A percentile compares a stretch with the other conserved stretches of the same genome.
Evolutionary conservation across 2,329 filamentous ascomycete species (phyloP).

Genomic region (Cercospora sp.): DNA sequence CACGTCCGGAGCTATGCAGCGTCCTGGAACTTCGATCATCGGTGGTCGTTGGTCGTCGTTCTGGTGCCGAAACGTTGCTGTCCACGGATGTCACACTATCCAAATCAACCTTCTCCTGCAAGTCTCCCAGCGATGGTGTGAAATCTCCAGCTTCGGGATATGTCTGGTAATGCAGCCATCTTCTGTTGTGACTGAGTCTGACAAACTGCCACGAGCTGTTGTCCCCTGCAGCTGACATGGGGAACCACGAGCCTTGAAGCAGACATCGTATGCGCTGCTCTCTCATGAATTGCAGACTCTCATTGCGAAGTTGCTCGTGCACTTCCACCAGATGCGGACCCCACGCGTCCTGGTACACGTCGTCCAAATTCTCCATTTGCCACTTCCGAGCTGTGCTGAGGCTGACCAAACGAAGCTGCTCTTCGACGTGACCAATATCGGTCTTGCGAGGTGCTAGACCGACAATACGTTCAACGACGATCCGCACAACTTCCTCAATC

Average conservation of each 20-base stretch:
- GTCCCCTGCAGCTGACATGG: conserved; percentile 46
- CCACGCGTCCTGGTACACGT: conserved; percentile 94
- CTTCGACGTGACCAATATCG: conserved; percentile 83
- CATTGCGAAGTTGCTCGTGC: conserved; percentile 85
- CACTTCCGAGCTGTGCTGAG: conserved; percentile 74
- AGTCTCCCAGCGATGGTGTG: conserved; percentile 65
- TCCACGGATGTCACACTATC: conserved; percentile 87
- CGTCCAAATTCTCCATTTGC: conserved; percentile 89
- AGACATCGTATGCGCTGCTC: conserved; percentile 92
- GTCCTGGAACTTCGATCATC: conserved; percentile 43
- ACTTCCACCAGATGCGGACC: conserved; percentile 83
- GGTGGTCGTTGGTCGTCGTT: conserved; percentile 51
- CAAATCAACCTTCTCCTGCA: conserved; percentile 83
- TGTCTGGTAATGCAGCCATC: conserved; percentile 86
- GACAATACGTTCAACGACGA: conserved; percentile 85
- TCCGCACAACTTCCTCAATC: conserved; percentile 84
- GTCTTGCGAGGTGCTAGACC: conserved; percentile 78
- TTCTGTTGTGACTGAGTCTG: conserved; percentile 84
- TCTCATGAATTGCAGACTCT: conserved; percentile 93
- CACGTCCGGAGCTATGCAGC: conserved; percentile 24
- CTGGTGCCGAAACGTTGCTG: conserved; percentile 77
- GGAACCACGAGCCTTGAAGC: conserved; percentile 87
- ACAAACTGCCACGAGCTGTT: conserved; percentile 69
- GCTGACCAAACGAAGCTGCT: conserved; percentile 83
- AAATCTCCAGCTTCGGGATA: conserved; percentile 62